Percentiles rank a stretch among this genome's conserved stretches.
Evolutionary conservation across 1,284 basidiomycete genomes (phyloP).

Genomic region (Quambalaria eucalypti): DNA sequence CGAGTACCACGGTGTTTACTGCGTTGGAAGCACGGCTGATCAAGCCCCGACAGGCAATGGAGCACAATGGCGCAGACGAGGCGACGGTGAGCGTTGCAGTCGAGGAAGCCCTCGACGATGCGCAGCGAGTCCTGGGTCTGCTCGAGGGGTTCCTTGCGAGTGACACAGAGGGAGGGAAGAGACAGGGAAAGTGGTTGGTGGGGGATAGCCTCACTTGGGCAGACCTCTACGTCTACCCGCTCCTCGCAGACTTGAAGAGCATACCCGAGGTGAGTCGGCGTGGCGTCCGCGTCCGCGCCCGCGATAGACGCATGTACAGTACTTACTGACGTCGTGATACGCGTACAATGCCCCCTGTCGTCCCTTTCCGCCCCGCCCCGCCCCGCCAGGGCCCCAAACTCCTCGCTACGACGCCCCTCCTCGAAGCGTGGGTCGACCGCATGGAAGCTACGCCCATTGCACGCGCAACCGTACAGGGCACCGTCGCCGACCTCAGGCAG

Average conservation of each 20-base stretch:
- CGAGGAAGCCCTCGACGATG: constrained; percentile 1
- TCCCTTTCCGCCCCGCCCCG: no score
- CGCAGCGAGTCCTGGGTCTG: background rate
- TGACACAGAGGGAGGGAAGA: no score
- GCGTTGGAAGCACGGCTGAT: constrained; percentile 3
- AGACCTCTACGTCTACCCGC: constrained; percentile 8
- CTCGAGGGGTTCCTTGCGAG: constrained; percentile 3
- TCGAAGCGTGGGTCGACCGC: background rate
- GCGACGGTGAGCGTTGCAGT: constrained; percentile 4
- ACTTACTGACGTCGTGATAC: no score
- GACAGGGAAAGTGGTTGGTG: background rate
- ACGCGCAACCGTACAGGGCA: background rate
- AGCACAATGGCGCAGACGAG: constrained; percentile 7
- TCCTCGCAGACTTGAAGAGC: constrained; percentile 5
- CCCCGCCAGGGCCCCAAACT: background rate
- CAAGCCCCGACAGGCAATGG: constrained; percentile 7
- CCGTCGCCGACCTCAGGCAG: background rate
- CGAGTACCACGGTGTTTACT: constrained; percentile 3
- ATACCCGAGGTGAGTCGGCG: constrained; percentile 3
- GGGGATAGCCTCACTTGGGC: constrained; percentile 6
- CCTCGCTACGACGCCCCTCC: background rate
- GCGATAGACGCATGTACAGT: no score
- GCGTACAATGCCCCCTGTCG: no score
- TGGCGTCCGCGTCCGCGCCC: no score
- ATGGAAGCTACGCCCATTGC: background rate